Conservation (phyloP, 2,329 filamentous ascomycete species). For the Tolypocladium pustulatum region DNA sequence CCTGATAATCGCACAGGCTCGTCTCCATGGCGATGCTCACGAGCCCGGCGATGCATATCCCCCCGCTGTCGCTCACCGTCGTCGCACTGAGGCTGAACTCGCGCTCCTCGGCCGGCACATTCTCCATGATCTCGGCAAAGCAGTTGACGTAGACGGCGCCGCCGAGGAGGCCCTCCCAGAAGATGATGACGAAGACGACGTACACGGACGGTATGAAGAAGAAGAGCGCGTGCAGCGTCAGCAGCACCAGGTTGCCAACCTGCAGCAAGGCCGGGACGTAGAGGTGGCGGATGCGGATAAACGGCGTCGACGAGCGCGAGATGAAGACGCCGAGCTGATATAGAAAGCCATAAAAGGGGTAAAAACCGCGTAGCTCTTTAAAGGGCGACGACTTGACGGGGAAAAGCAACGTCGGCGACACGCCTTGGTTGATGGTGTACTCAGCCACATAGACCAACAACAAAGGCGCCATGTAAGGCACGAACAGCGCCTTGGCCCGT, state of each 20-base stretch:
- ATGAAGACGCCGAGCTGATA: slow-evolving; percentile 95
- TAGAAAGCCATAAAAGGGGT: slow-evolving; percentile 87
- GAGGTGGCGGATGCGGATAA: slow-evolving; percentile 68
- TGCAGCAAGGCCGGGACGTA: slow-evolving; percentile 80
- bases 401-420: slow-evolving; percentile 82
- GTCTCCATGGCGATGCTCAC: slow-evolving; percentile 76
- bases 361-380: slow-evolving; percentile 72
- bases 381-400: slow-evolving; percentile 71
- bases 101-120: slow-evolving; percentile 63
- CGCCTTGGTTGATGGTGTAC: slow-evolving; percentile 95
- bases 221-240: slow-evolving; percentile 67
- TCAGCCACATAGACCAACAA: slow-evolving; percentile 90
- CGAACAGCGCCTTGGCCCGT: slow-evolving; percentile 60
- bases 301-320: slow-evolving; percentile 82
- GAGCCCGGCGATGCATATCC: slow-evolving; percentile 82
- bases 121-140: slow-evolving; percentile 87
- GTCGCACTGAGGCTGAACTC: slow-evolving; percentile 89
- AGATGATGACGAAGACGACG: slow-evolving; percentile 72
- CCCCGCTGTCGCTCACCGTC: slow-evolving; percentile 82
- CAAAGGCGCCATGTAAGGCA: slow-evolving; percentile 80
- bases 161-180: slow-evolving; percentile 90
- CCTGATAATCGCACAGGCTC: slow-evolving; percentile 74
- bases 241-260: slow-evolving; percentile 61
- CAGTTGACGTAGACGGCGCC: slow-evolving; percentile 93
- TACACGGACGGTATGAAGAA: slow-evolving; percentile 79